A percentile compares a stretch with the other conserved stretches of the same genome.
Conservation (phyloP, 352 stramenopile species). For the Phytophthora sojae region DNA sequence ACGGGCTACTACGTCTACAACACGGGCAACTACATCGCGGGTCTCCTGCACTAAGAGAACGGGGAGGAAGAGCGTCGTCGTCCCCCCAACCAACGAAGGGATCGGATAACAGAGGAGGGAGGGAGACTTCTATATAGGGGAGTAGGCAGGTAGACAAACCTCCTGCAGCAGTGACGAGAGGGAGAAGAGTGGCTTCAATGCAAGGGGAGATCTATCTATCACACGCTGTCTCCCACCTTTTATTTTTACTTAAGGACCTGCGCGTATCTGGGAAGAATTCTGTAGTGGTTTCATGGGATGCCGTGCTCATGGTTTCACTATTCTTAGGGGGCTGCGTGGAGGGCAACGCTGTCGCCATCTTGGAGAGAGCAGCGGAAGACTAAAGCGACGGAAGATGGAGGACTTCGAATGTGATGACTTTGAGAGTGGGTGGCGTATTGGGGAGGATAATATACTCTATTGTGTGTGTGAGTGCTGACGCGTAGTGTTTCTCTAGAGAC, state of each 20-base stretch:
- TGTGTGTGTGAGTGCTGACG: slow-evolving; percentile 6
- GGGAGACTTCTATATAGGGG: not conserved
- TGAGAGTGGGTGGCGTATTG: slow-evolving; percentile 52
- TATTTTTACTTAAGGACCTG: not conserved
- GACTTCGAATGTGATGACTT: slow-evolving; percentile 80
- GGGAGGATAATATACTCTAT: not conserved
- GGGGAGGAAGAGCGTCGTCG: slow-evolving; percentile 6
- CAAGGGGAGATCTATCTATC: not conserved
- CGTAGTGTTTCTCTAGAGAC: slow-evolving; percentile 49
- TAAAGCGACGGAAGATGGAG: slow-evolving; percentile 29
- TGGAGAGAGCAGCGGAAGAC: slow-evolving; percentile 1
- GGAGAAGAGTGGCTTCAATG: not conserved
- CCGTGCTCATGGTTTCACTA: slow-evolving; percentile 5
- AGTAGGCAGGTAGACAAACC: not conserved
- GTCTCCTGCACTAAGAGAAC: slow-evolving; percentile 49
- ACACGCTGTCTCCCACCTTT: not conserved
- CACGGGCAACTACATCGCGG: slow-evolving; percentile 55
- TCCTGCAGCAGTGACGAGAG: not conserved
- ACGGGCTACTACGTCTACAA: slow-evolving; percentile 84
- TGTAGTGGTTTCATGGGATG: slow-evolving; percentile 15
- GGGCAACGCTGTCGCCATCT: too few species aligned
- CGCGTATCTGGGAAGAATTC: not conserved
- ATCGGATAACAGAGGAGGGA: slow-evolving; percentile 1
- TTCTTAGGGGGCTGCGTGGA: slow-evolving; percentile 2
- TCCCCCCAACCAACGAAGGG: not conserved